Conservation (phyloP, 1,139 yeast species). For the Pichia sp. region DNA sequence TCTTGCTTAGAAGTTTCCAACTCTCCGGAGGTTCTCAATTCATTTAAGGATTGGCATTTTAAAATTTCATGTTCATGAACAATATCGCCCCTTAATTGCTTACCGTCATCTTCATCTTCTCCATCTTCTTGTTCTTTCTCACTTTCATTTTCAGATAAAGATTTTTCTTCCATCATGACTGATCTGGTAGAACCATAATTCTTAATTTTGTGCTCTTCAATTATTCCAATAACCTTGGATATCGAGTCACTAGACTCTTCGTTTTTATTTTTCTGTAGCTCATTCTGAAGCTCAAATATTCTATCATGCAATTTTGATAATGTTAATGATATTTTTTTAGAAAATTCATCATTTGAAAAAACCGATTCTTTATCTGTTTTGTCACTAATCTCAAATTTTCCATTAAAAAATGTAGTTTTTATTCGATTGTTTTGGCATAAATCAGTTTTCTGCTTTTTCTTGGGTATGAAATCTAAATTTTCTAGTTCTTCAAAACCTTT, state of each 20-base stretch:
- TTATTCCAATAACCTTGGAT: no score
- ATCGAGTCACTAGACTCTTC: neutral
- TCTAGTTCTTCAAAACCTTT: constrained; percentile 9
- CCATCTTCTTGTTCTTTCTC: constrained; percentile 5
- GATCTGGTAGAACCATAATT: constrained; percentile 22
- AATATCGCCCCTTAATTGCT: constrained; percentile 3
- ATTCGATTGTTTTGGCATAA: neutral
- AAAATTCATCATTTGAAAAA: constrained; percentile 4
- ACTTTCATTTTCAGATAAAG: constrained; percentile 17
- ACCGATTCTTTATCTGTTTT: no score
- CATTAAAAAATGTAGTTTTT: neutral
- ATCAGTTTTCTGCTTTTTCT: neutral
- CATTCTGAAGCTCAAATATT: constrained; percentile 6
- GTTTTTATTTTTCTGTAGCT: no score
- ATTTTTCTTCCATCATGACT: constrained; percentile 15
- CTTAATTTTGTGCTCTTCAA: neutral
- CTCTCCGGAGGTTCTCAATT: constrained; percentile 3
- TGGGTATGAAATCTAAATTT: neutral
- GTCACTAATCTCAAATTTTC: neutral
- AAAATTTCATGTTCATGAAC: no score
- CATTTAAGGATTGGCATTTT: constrained; percentile 9
- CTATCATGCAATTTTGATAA: constrained; percentile 4
- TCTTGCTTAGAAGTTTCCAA: constrained; percentile 2
- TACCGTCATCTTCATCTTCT: constrained; percentile 15
- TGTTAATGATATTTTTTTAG: constrained; percentile 2